phyloP scores from a whole-genome alignment of 495 filamentous ascomycete species.

The Neurospora sp. region DNA sequence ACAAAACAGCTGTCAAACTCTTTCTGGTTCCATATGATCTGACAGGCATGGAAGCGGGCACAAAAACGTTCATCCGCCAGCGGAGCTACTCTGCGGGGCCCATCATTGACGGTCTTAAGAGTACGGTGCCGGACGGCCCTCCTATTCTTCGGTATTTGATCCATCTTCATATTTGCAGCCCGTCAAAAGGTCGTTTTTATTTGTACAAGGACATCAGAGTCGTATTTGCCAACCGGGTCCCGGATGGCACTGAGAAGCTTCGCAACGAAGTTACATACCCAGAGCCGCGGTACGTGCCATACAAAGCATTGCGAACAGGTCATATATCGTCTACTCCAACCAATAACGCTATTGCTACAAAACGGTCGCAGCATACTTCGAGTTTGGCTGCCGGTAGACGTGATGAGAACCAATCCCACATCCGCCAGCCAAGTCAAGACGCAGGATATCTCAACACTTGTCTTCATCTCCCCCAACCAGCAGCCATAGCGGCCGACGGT shows the following conservation, averaged over 20 bases:
- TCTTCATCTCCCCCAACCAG: background rate
- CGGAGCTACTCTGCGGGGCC: slow-evolving; percentile 86
- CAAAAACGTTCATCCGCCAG: slow-evolving; percentile 94
- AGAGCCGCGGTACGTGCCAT: slow-evolving; percentile 76
- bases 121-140: slow-evolving; percentile 26
- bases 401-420: background rate
- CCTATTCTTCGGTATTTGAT: slow-evolving; percentile 83
- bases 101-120: slow-evolving; percentile 52
- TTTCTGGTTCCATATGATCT: slow-evolving; percentile 95
- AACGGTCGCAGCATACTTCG: background rate
- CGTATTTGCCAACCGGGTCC: slow-evolving; percentile 95
- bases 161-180: slow-evolving; percentile 88
- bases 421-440: background rate
- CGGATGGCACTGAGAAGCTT: slow-evolving; percentile 90
- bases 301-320: slow-evolving; percentile 51
- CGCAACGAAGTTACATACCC: slow-evolving; percentile 85
- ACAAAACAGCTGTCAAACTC: slow-evolving; percentile 91
- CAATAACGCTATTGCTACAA: background rate
- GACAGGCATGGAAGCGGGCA: slow-evolving; percentile 87
- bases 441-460: background rate
- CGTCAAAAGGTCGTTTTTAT: slow-evolving; percentile 74
- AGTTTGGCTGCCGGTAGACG: background rate
- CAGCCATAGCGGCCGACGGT: background rate
- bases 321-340: background rate
- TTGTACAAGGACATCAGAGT: slow-evolving; percentile 87